Evolutionary conservation across 1,139 yeast species (phyloP).

Genomic region (Candida buenavistaensis): DNA sequence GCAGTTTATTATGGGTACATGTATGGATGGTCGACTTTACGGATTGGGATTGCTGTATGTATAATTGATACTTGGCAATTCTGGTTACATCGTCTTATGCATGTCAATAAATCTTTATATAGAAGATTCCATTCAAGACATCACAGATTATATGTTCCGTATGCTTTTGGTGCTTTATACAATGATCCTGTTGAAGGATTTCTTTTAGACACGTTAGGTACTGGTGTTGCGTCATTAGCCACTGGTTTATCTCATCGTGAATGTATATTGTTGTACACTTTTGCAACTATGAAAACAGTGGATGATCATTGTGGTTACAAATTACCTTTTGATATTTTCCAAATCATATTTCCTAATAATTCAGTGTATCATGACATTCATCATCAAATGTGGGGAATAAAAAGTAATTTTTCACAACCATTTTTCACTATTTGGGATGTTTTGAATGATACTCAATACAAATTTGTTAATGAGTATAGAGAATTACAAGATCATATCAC

Average conservation of each 20-base stretch:
- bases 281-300: conserved; percentile 92
- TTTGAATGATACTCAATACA: conserved; percentile 67
- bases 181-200: conserved; percentile 95
- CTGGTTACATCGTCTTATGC: conserved; percentile 87
- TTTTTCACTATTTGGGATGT: conserved; percentile 93
- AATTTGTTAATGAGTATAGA: conserved; percentile 61
- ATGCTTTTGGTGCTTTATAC: conserved; percentile 94
- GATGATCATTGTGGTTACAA: conserved; percentile 98
- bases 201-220: conserved; percentile 85
- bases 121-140: conserved; percentile 88
- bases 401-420: conserved; percentile 94
- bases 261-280: conserved; percentile 68
- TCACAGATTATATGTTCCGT: conserved; percentile 91
- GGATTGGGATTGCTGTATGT: conserved; percentile 62
- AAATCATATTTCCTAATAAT: conserved; percentile 86
- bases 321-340: conserved; percentile 88
- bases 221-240: conserved; percentile 74
- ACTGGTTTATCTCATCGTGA: conserved; percentile 76
- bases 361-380: conserved; percentile 96
- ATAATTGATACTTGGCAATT: conserved; percentile 95
- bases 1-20: conserved; percentile 51
- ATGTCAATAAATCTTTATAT: conserved; percentile 72
- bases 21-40: conserved; percentile 60
- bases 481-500: conserved; percentile 59
- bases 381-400: conserved; percentile 94